Evolutionary conservation across 2,329 filamentous ascomycete species (phyloP).

Genomic region (Bipolaris sorokiniana): DNA sequence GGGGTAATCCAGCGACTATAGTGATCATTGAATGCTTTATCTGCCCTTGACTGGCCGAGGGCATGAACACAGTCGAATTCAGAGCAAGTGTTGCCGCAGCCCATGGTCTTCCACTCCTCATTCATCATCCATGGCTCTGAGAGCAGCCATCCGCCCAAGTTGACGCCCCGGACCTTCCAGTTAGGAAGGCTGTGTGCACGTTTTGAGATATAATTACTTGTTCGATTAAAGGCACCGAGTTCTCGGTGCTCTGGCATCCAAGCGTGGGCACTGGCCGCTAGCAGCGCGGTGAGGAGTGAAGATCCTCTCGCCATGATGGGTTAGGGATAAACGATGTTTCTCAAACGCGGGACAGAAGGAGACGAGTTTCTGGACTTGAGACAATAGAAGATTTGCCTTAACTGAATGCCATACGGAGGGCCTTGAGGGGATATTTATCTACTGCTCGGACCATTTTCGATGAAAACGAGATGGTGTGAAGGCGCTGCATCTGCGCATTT

Average conservation of each 20-base stretch:
- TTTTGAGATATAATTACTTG: slow-evolving; percentile 6
- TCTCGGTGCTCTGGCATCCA: slow-evolving; percentile 15
- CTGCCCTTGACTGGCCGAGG: slow-evolving; percentile 56
- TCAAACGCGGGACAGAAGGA: not conserved
- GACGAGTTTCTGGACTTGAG: not conserved
- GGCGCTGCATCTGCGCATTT: not conserved
- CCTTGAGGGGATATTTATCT: not conserved
- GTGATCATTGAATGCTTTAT: slow-evolving; percentile 57
- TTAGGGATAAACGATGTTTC: not conserved
- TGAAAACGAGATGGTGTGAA: not conserved
- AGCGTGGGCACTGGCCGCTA: slow-evolving; percentile 13
- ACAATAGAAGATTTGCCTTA: not conserved
- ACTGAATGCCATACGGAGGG: not conserved
- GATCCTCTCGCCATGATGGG: slow-evolving; percentile 1
- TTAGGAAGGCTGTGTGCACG: slow-evolving; percentile 10
- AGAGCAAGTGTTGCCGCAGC: slow-evolving; percentile 53
- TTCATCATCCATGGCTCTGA: slow-evolving; percentile 63
- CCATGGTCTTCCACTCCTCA: slow-evolving; percentile 56
- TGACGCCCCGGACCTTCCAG: slow-evolving; percentile 61
- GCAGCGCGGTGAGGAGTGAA: slow-evolving; percentile 5
- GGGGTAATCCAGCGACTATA: slow-evolving; percentile 59
- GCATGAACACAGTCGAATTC: slow-evolving; percentile 62
- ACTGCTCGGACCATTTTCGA: not conserved
- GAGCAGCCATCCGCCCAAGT: slow-evolving; percentile 60
- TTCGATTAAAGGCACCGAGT: slow-evolving; percentile 13